Conservation (phyloP, 768 basidiomycete species). For the button mushroom (Agaricus bisporus) region DNA sequence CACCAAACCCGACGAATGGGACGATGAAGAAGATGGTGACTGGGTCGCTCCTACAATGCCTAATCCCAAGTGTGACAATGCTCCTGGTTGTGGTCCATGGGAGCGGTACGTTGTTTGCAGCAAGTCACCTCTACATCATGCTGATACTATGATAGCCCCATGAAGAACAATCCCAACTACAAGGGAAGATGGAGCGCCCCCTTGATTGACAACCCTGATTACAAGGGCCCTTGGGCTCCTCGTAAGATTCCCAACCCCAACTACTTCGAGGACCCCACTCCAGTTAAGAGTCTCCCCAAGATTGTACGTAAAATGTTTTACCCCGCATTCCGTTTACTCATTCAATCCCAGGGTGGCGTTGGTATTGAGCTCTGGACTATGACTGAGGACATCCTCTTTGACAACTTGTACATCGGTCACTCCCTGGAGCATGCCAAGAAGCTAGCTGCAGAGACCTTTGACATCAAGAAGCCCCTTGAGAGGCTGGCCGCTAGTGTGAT, state of each 20-base stretch:
- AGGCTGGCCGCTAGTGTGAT: slow-evolving; percentile 21
- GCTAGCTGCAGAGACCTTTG: slow-evolving; percentile 85
- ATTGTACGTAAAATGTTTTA: slow-evolving; percentile 49
- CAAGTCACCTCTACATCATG: not conserved
- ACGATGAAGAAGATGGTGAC: slow-evolving; percentile 98
- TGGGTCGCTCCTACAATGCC: slow-evolving; percentile 88
- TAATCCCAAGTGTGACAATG: slow-evolving; percentile 89
- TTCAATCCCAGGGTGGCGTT: slow-evolving; percentile 63
- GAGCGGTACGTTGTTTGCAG: slow-evolving; percentile 44
- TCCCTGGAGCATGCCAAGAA: slow-evolving; percentile 79
- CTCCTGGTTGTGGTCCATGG: slow-evolving; percentile 95
- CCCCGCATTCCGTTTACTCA: not conserved
- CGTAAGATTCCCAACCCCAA: slow-evolving; percentile 86
- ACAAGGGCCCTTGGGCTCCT: slow-evolving; percentile 94
- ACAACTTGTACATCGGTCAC: slow-evolving; percentile 93
- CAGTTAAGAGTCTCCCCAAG: slow-evolving; percentile 77
- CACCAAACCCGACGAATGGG: slow-evolving; percentile 98
- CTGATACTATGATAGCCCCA: slow-evolving; percentile 43
- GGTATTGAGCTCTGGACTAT: slow-evolving; percentile 99
- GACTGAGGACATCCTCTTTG: slow-evolving; percentile 92
- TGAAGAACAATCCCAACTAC: slow-evolving; percentile 89
- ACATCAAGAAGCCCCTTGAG: slow-evolving; percentile 84
- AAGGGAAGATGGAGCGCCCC: slow-evolving; percentile 98
- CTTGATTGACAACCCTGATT: slow-evolving; percentile 93
- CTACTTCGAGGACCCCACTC: slow-evolving; percentile 84